Conservation (phyloP, 140 eudicot genomes). For the Stevia rebaudiana region DNA sequence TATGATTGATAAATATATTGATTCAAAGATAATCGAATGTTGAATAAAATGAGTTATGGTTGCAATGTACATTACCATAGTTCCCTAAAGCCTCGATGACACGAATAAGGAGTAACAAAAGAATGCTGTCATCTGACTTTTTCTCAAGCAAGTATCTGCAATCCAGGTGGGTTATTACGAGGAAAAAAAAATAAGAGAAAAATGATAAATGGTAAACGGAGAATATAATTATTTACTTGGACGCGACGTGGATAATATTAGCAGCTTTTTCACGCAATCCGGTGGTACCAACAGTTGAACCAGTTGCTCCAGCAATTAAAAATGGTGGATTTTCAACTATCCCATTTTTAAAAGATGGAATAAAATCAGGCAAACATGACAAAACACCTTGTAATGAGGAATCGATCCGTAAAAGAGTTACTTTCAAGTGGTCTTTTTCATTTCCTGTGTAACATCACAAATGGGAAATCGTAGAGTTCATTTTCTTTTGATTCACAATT, state of each 20-base stretch:
- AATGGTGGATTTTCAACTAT: conserved; percentile 58
- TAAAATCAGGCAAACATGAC: conserved; percentile 96
- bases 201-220: not conserved
- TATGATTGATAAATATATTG: not conserved
- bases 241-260: conserved; percentile 66
- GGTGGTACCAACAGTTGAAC: conserved; percentile 69
- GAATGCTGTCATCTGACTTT: conserved; percentile 95
- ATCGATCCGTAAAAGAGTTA: conserved; percentile 86
- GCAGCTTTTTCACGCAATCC: conserved; percentile 83
- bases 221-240: conserved; percentile 45
- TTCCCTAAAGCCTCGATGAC: conserved; percentile 85
- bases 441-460: conserved; percentile 48
- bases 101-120: conserved; percentile 81
- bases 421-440: conserved; percentile 96
- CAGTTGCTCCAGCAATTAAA: conserved; percentile 90
- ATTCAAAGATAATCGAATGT: not conserved
- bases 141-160: conserved; percentile 82
- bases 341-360: conserved; percentile 55
- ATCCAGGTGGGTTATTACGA: not conserved
- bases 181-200: not conserved
- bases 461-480: conserved; percentile 8
- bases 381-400: conserved; percentile 94
- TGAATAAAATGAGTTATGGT: too few species aligned
- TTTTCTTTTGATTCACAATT: not conserved
- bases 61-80: conserved; percentile 50